Evolutionary conservation across 805 yeast species (phyloP), one percentile per base, ranked within the genome.

Genomic region (Ogataea ganodermae): DNA sequence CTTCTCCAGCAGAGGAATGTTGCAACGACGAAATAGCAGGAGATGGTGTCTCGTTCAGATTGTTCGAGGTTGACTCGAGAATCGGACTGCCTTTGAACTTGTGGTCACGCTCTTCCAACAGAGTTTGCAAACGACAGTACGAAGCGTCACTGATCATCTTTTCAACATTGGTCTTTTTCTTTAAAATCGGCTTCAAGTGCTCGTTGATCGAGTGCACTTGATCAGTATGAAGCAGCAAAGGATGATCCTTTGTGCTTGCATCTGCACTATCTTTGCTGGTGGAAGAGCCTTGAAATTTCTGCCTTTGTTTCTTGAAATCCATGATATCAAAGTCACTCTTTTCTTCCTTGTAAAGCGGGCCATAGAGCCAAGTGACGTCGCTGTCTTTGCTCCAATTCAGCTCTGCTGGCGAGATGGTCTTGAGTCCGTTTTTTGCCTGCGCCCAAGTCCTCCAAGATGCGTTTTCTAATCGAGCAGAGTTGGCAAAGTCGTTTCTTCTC

Each of bases 361-460:
- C 99, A 69, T 92, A 94, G 12, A 94, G 77, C 99, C 99, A 94
- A 1, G 97, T 90, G 9, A 94, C 97, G 66, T 94, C 99, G 49
- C 86, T 84, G 60, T 94, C 99, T 68, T 95, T 94, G 36, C 89
- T 82, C 99, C 99, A 94, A 66, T 94, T 92, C 39, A 94, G 87
- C 30, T 80, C 78, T 60, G 89, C 95, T 1, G 99, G 99, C 16
- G 91, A 81, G 6, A 92, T 88, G 0, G 99, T 94, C 53, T 74
- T 69, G 44, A 84, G 69, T 24, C 81, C 75, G 53, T 80, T 79
- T 57, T 86, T 80, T 45, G 94, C 79, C 68, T 92, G 94, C 10
- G 97, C 91, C 98, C 98, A 92, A 18, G 96, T 89, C 65, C 99
- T 79, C 97, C 98, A 94, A 24, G 89, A 78, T 12, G 97, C 95